Evolutionary conservation across 176 grass and related monocot genomes (phyloP).

Genomic region (Otatea glauca): DNA sequence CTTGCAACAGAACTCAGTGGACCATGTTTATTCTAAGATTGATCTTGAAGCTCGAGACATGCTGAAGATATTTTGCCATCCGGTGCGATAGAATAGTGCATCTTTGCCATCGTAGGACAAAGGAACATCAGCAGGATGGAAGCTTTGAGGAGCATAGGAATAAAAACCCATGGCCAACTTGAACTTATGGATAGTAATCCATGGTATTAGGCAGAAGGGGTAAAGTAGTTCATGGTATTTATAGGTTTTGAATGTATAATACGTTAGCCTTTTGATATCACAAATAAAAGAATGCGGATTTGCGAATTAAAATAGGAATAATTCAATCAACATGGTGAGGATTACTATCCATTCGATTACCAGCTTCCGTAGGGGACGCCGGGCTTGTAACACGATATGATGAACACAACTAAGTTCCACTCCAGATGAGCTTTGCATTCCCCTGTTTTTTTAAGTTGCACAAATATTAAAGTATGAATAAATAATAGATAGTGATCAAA

Average conservation of each 20-base stretch:
- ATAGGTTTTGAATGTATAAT: not conserved
- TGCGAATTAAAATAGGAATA: not conserved
- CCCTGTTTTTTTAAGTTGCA: too few relatives aligned
- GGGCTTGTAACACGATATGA: not conserved
- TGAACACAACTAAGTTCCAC: not conserved
- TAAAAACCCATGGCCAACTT: constrained; percentile 5
- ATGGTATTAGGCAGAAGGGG: not conserved
- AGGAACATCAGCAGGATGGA: not conserved
- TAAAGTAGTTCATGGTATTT: not conserved
- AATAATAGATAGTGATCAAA: too few relatives aligned
- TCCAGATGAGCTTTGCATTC: not conserved
- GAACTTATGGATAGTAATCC: not conserved
- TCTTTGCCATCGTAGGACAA: not conserved
- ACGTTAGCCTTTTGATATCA: not conserved
- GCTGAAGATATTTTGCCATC: constrained; percentile 37
- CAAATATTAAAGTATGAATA: too few relatives aligned
- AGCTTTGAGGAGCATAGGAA: constrained; percentile 2
- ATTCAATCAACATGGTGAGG: not conserved
- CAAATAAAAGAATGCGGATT: not conserved
- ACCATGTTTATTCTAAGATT: constrained; percentile 1
- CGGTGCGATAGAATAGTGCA: not conserved
- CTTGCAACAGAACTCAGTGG: not conserved
- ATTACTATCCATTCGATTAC: not conserved
- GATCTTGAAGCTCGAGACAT: constrained; percentile 18
- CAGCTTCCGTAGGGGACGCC: not conserved